phyloP scores from a whole-genome alignment of 169 alveolate species.

The Neospora caninum region DNA sequence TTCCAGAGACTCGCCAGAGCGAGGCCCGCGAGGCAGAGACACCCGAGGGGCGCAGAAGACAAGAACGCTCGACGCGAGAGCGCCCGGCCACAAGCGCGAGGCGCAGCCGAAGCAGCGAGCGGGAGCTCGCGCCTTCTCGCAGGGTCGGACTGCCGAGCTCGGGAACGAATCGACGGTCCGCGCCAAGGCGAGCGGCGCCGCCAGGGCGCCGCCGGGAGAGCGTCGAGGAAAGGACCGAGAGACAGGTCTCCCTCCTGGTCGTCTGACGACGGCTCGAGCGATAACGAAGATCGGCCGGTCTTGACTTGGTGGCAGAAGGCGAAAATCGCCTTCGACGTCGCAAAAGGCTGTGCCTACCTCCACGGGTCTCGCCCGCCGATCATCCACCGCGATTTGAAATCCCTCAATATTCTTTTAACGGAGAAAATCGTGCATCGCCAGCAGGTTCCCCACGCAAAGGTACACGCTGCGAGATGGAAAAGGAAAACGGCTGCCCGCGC shows the following conservation, averaged over 20 bases:
- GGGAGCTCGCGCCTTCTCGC: too few species aligned
- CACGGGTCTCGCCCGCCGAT: constrained; percentile 87
- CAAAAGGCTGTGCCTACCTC: constrained; percentile 89
- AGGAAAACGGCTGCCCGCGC: background rate
- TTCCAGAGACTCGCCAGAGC: background rate
- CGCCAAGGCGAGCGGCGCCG: too few species aligned
- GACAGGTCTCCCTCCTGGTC: constrained; percentile 74
- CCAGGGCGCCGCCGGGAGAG: too few species aligned
- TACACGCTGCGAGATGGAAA: background rate
- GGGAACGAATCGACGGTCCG: too few species aligned
- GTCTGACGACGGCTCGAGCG: constrained; percentile 48
- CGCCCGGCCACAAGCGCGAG: too few species aligned
- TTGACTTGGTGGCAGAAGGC: constrained; percentile 83
- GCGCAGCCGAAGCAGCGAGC: too few species aligned
- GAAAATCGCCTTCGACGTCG: constrained; percentile 85
- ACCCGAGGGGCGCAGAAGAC: too few species aligned
- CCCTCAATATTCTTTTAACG: constrained; percentile 82
- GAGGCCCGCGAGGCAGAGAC: background rate
- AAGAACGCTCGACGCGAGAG: too few species aligned
- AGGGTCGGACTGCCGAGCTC: too few species aligned
- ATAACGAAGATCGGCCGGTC: constrained; percentile 66
- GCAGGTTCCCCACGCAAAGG: constrained; percentile 66
- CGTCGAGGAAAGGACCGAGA: too few species aligned
- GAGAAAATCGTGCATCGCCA: constrained; percentile 68
- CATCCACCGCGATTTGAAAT: constrained; percentile 91